Conservation (phyloP, 768 basidiomycete species). For the Collybia sordida region DNA sequence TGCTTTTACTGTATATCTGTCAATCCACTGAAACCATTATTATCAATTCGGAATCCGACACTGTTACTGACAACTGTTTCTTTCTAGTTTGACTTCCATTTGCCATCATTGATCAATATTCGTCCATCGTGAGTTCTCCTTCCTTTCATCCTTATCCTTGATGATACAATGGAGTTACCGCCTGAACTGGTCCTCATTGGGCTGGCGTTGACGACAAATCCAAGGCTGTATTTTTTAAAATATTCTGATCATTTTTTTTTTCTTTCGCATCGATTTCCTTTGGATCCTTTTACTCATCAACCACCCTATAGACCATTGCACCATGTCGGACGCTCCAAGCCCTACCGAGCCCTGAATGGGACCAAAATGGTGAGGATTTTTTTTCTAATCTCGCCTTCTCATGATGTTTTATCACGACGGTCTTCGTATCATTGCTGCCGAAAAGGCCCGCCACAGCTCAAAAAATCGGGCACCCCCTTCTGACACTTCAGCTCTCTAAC, state of each 20-base stretch:
- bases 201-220: conserved; percentile 67
- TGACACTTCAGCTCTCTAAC: conserved; percentile 38
- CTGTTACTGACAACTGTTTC: not conserved
- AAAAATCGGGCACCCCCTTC: conserved; percentile 75
- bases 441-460: conserved; percentile 96
- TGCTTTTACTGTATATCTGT: conserved; percentile 64
- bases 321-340: conserved; percentile 3
- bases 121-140: conserved; percentile 32
- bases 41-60: not conserved
- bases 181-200: conserved; percentile 53
- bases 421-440: conserved; percentile 85
- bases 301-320: not conserved
- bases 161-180: conserved; percentile 87
- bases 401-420: conserved; percentile 91
- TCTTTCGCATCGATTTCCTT: too few relatives aligned
- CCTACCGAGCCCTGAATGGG: not conserved
- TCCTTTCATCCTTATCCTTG: conserved; percentile 27
- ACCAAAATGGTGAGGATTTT: conserved; percentile 31
- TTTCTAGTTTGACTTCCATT: not conserved
- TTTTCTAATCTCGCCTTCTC: conserved; percentile 8
- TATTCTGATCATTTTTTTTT: conserved; percentile 46
- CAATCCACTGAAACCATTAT: conserved; percentile 54
- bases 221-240: conserved; percentile 74
- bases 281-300: too few relatives aligned
- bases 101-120: conserved; percentile 1